Percentiles rank a stretch among this genome's conserved stretches.
Evolutionary conservation across 2,329 filamentous ascomycete genomes (phyloP).

Genomic region (Pseudopyrenochaeta lycopersici): DNA sequence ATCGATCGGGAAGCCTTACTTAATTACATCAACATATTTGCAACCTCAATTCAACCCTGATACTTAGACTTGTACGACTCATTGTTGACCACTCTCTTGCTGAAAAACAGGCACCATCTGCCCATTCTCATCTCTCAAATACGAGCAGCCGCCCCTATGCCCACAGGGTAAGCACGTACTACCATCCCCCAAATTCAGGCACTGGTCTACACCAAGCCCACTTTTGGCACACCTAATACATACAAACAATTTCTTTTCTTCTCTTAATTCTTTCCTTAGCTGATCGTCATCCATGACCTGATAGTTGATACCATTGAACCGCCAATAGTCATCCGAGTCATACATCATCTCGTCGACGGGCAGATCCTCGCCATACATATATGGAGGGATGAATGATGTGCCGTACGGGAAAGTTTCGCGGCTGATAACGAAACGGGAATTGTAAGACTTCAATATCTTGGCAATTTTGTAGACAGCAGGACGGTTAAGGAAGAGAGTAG

Average conservation of each 20-base stretch:
- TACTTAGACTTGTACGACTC: neutral
- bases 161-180: slow-evolving; percentile 24
- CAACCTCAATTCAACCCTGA: no score
- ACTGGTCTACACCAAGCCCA: slow-evolving; percentile 15
- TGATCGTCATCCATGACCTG: slow-evolving; percentile 35
- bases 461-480: slow-evolving; percentile 38
- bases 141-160: slow-evolving; percentile 10
- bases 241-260: slow-evolving; percentile 13
- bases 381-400: slow-evolving; percentile 41
- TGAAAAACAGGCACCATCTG: neutral
- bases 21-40: no score
- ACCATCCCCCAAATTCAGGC: slow-evolving; percentile 25
- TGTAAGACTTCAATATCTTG: slow-evolving; percentile 27
- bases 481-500: slow-evolving; percentile 30
- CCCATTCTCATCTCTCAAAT: slow-evolving; percentile 7
- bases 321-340: slow-evolving; percentile 38
- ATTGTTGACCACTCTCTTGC: neutral
- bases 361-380: slow-evolving; percentile 45
- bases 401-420: slow-evolving; percentile 30
- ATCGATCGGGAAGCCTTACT: no score
- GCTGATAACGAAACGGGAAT: slow-evolving; percentile 31
- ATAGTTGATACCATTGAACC: slow-evolving; percentile 36
- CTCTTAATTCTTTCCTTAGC: slow-evolving; percentile 19
- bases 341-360: slow-evolving; percentile 40
- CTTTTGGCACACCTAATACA: slow-evolving; percentile 20